phyloP scores from a whole-genome alignment of 2,329 filamentous ascomycete genomes.

The Pseudogymnoascus sp. region DNA sequence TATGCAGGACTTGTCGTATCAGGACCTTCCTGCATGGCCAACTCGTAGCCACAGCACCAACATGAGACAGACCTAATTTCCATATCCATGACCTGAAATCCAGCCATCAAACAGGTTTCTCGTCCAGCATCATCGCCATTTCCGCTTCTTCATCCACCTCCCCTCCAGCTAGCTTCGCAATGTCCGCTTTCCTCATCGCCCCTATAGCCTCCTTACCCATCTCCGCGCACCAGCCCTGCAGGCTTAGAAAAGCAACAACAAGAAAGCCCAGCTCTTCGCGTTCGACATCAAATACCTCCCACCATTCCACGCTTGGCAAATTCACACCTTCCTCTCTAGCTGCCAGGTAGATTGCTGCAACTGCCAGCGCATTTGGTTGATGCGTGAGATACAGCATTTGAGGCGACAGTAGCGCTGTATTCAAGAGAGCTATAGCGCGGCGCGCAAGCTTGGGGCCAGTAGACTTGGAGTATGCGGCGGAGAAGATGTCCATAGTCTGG shows the following conservation, averaged over 20 bases:
- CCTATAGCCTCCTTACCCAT: not conserved
- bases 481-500: conserved; percentile 70
- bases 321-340: conserved; percentile 68
- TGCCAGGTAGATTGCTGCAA: conserved; percentile 84
- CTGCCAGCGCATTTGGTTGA: conserved; percentile 77
- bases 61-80: not conserved
- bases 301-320: conserved; percentile 82
- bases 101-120: conserved; percentile 1
- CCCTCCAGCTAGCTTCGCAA: not conserved
- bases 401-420: conserved; percentile 74
- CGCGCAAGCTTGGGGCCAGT: conserved; percentile 48
- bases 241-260: conserved; percentile 74
- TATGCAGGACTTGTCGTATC: not conserved
- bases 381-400: conserved; percentile 88
- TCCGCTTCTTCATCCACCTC: not conserved
- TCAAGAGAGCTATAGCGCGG: conserved; percentile 69
- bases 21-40: not conserved
- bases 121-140: not conserved
- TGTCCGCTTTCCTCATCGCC: not conserved
- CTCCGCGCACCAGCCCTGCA: conserved; percentile 47
- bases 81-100: not conserved
- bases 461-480: conserved; percentile 20
- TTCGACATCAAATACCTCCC: conserved; percentile 96
- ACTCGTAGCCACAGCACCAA: not conserved
- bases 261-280: conserved; percentile 90